Evolutionary conservation across 805 yeast genomes (phyloP).

Genomic region (Debaryomyces hansenii): DNA sequence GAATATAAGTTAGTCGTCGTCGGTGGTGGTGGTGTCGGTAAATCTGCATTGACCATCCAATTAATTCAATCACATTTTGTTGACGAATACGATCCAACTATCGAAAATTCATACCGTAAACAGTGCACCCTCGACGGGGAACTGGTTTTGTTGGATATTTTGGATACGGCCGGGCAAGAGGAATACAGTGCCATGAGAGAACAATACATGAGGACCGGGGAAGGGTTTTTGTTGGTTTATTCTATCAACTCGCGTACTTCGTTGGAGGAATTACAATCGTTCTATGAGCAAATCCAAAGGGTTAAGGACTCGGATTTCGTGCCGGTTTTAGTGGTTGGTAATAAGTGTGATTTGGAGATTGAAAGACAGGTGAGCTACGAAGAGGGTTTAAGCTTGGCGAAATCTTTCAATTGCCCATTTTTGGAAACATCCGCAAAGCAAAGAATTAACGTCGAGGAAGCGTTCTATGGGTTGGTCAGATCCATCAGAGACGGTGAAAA

Average conservation of each 20-base stretch:
- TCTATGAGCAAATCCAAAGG: constrained; percentile 73
- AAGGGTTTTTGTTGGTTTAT: constrained; percentile 88
- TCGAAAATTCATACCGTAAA: constrained; percentile 89
- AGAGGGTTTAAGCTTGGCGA: constrained; percentile 64
- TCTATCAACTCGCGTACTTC: constrained; percentile 83
- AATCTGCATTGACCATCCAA: constrained; percentile 93
- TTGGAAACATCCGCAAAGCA: constrained; percentile 93
- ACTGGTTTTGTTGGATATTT: constrained; percentile 74
- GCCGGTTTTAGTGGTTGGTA: constrained; percentile 80
- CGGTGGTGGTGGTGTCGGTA: constrained; percentile 99
- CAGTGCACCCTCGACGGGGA: constrained; percentile 82
- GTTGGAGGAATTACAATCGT: constrained; percentile 79
- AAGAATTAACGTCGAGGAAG: constrained; percentile 84
- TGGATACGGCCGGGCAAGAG: constrained; percentile 98
- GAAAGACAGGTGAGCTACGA: constrained; percentile 73
- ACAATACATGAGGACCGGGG: constrained; percentile 94
- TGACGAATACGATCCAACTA: constrained; percentile 97
- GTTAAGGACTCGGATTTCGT: constrained; percentile 74
- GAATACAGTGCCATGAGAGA: constrained; percentile 86
- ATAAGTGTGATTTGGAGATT: constrained; percentile 72
- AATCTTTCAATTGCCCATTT: constrained; percentile 67
- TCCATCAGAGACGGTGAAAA: constrained; percentile 39
- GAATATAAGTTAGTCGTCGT: constrained; percentile 94
- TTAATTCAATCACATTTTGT: constrained; percentile 93
- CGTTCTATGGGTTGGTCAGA: constrained; percentile 70